Conservation (phyloP, 2,329 filamentous ascomycete genomes). For the Zasmidium citrigriseum region DNA sequence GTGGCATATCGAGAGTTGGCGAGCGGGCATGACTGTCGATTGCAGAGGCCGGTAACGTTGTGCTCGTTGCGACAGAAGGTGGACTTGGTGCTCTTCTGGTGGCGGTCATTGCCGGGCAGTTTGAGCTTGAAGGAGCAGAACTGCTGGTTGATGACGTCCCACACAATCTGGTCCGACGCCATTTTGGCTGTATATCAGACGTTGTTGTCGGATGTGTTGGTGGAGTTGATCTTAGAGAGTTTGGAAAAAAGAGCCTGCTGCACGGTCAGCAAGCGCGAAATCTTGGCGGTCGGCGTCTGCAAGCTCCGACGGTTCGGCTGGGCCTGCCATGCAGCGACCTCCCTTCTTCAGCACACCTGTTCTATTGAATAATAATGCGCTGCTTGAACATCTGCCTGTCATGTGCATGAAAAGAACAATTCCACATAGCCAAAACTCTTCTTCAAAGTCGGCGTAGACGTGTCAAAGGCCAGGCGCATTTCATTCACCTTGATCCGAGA, state of each 20-base stretch:
- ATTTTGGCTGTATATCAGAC: slow-evolving; percentile 47
- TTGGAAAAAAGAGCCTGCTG: not conserved
- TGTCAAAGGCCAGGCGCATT: not conserved
- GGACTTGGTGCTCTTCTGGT: slow-evolving; percentile 73
- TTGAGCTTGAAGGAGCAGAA: slow-evolving; percentile 96
- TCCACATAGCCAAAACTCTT: not conserved
- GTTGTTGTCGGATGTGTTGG: not conserved
- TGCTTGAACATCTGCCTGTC: not conserved
- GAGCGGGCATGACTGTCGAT: slow-evolving; percentile 83
- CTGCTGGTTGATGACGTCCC: slow-evolving; percentile 94
- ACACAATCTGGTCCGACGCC: slow-evolving; percentile 95
- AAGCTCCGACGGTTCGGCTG: not conserved
- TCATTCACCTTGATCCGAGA: not conserved
- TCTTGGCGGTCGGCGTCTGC: not conserved
- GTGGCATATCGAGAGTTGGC: slow-evolving; percentile 94
- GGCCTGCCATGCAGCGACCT: not conserved
- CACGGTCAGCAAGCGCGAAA: not conserved
- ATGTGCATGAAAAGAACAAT: not conserved
- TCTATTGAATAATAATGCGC: not conserved
- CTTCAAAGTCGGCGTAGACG: not conserved
- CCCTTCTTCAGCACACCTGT: not conserved
- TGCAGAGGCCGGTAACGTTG: slow-evolving; percentile 64
- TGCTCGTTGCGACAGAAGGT: slow-evolving; percentile 90
- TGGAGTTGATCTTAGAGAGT: not conserved
- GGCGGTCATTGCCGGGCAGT: slow-evolving; percentile 39